Evolutionary conservation across 768 basidiomycete genomes (phyloP).

Genomic region (Ramaria rubella): DNA sequence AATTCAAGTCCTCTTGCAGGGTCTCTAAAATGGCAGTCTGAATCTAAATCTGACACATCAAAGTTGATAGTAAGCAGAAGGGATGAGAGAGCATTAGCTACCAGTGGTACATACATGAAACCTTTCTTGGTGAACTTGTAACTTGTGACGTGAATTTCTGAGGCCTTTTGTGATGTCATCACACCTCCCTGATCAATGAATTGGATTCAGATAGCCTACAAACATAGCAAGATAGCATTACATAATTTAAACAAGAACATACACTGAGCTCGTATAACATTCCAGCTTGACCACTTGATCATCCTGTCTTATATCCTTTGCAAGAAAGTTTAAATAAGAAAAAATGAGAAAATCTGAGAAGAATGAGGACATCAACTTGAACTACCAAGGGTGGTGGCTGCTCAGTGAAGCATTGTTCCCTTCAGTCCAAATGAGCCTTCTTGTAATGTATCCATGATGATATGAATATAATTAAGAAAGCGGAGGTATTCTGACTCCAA

Average conservation of each 20-base stretch:
- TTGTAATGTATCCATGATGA: conserved; percentile 24
- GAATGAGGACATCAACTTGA: conserved; percentile 33
- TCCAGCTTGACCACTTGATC: conserved; percentile 34
- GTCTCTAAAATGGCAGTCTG: neutral
- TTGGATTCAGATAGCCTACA: neutral
- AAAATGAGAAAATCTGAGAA: neutral
- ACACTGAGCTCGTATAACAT: conserved; percentile 35
- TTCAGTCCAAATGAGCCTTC: conserved; percentile 35
- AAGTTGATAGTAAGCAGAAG: conserved; percentile 24
- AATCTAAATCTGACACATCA: neutral
- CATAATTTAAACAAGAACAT: conserved; percentile 15
- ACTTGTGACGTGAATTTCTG: conserved; percentile 37
- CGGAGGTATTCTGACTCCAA: conserved; percentile 1
- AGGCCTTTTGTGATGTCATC: conserved; percentile 42
- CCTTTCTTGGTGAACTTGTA: conserved; percentile 32
- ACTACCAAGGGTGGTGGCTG: conserved; percentile 39
- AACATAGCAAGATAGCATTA: neutral
- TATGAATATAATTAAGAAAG: neutral
- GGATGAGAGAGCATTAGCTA: conserved; percentile 19
- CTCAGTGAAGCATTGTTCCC: conserved; percentile 34
- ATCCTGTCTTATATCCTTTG: conserved; percentile 33
- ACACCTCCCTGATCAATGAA: conserved; percentile 33
- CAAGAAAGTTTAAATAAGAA: neutral
- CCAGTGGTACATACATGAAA: conserved; percentile 40
- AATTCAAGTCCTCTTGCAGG: conserved; percentile 16